Evolutionary conservation across 2,329 filamentous ascomycete species (phyloP).

Genomic region (Chaetomium globosum): DNA sequence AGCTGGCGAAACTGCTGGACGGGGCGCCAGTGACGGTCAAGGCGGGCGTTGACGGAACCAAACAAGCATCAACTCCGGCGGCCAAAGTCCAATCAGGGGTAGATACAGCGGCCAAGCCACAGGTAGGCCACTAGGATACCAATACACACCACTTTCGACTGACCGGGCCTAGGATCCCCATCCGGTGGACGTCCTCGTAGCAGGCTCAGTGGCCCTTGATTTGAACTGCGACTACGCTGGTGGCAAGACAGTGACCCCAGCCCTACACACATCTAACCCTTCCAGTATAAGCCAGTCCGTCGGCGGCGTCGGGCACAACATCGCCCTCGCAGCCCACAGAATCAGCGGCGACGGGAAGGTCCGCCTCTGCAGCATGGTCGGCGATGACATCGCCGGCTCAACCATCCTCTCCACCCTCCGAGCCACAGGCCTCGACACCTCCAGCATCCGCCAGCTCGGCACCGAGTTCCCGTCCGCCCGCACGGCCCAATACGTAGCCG

Average conservation of each 20-base stretch:
- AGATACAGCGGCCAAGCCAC: slow-evolving; percentile 10
- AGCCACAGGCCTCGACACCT: slow-evolving; percentile 64
- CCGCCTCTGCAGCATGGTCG: slow-evolving; percentile 77
- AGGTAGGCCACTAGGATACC: slow-evolving; percentile 16
- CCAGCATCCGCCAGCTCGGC: slow-evolving; percentile 62
- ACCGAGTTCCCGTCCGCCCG: slow-evolving; percentile 55
- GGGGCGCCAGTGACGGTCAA: slow-evolving; percentile 23
- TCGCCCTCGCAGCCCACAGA: slow-evolving; percentile 79
- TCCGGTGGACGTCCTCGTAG: slow-evolving; percentile 71
- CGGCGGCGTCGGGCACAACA: slow-evolving; percentile 90
- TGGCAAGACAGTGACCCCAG: slow-evolving; percentile 46
- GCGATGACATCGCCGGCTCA: slow-evolving; percentile 75
- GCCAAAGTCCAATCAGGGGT: slow-evolving; percentile 12
- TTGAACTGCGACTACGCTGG: slow-evolving; percentile 74
- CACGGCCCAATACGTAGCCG: slow-evolving; percentile 87
- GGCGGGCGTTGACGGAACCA: slow-evolving; percentile 8
- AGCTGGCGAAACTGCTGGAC: slow-evolving; percentile 52
- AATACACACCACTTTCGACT: background rate
- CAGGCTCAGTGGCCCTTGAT: slow-evolving; percentile 88
- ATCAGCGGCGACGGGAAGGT: slow-evolving; percentile 63
- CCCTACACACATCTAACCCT: slow-evolving; percentile 81
- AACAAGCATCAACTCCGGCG: slow-evolving; percentile 8
- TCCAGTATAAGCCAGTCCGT: slow-evolving; percentile 78
- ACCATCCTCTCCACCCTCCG: slow-evolving; percentile 69
- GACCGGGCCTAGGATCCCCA: slow-evolving; percentile 26